Evolutionary conservation across 1,139 yeast genomes (phyloP), one percentile per base, ranked within the genome.

Genomic region (Taphrina flavorubra): DNA sequence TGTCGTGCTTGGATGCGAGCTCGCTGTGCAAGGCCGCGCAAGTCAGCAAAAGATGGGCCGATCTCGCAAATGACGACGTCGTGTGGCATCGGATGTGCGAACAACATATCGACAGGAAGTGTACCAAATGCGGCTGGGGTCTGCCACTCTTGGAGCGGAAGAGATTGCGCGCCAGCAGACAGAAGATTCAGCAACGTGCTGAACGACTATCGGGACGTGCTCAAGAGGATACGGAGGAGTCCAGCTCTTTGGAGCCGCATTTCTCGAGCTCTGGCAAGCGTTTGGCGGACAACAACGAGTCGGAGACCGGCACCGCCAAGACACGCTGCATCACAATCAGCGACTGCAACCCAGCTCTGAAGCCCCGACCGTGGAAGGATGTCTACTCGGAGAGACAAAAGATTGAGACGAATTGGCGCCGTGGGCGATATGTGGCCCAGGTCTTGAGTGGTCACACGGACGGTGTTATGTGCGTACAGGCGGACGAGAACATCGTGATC

Each of bases 51-150:
- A 85, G 85, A 69, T 94, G 99, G 99, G 87, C 90, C 75, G 81
- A 82, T 67, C 80, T 94, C 69, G 98, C 99, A 0, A 97, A 94
- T 78, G 97, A 92, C 77, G 98, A 94, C 76, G 81, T 96, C 68
- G 98, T 94, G 6, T 94, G 99, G 99, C 96, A 94, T 77, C 92
- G 94, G 74, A 89, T 94, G 94, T 94, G 99, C 78, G 97, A 92
- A 77, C 99, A 94, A 78, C 99, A 94, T 77, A 94, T 94, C 70
- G 99, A 94, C 78, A 83, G 96, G 71, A 94, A 94, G 78, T 94
- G 99, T 79, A 97, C 97, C 57, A 91, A 90, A 77, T 94, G 99
- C 81, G 99, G 99, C 11, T 94, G 99, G 99, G 99, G 99, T 6
- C 82, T 94, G 73, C 99, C 99, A 1, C 80, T 94, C 71, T 85